These are phyloP conservation scores for Aspergillus sp. DNA, from an alignment of 2,329 filamentous ascomycete species.

Conservation along the genomic window DNA sequence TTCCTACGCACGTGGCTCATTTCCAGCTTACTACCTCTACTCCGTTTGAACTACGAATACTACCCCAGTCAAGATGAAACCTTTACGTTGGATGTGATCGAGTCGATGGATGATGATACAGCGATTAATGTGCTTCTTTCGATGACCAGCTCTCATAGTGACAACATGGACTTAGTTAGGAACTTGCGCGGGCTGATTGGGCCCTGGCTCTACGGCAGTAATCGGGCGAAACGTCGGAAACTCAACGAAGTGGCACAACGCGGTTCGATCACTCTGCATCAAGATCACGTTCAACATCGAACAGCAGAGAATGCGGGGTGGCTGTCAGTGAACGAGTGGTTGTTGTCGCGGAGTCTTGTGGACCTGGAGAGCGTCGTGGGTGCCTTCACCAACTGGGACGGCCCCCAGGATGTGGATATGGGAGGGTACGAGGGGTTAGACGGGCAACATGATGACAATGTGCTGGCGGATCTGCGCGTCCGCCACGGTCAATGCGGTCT, in stretches of 20 bases:
- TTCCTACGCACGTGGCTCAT: slow-evolving; percentile 52
- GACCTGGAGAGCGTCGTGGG: slow-evolving; percentile 44
- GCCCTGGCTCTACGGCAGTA: slow-evolving; percentile 56
- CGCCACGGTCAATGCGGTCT: slow-evolving; percentile 53
- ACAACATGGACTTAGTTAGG: slow-evolving; percentile 37
- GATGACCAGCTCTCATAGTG: slow-evolving; percentile 28
- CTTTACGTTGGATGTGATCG: slow-evolving; percentile 45
- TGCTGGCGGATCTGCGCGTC: slow-evolving; percentile 34
- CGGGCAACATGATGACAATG: slow-evolving; percentile 36
- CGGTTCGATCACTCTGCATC: slow-evolving; percentile 20
- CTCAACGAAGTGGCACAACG: slow-evolving; percentile 27
- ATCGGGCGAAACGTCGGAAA: slow-evolving; percentile 46
- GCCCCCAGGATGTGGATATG: slow-evolving; percentile 51
- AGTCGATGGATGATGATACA: slow-evolving; percentile 42
- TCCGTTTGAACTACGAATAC: slow-evolving; percentile 55
- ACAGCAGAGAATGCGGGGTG: slow-evolving; percentile 38
- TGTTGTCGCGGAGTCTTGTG: slow-evolving; percentile 45
- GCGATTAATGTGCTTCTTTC: slow-evolving; percentile 49
- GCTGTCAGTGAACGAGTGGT: slow-evolving; percentile 53
- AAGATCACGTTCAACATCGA: slow-evolving; percentile 12
- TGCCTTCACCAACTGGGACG: slow-evolving; percentile 51
- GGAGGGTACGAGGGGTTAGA: slow-evolving; percentile 44
- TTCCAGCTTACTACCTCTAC: slow-evolving; percentile 50
- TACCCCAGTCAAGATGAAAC: slow-evolving; percentile 44
- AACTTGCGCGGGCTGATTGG: slow-evolving; percentile 53